Conservation (phyloP, 257 asterid genomes). For the Anisodus acutangulus region DNA sequence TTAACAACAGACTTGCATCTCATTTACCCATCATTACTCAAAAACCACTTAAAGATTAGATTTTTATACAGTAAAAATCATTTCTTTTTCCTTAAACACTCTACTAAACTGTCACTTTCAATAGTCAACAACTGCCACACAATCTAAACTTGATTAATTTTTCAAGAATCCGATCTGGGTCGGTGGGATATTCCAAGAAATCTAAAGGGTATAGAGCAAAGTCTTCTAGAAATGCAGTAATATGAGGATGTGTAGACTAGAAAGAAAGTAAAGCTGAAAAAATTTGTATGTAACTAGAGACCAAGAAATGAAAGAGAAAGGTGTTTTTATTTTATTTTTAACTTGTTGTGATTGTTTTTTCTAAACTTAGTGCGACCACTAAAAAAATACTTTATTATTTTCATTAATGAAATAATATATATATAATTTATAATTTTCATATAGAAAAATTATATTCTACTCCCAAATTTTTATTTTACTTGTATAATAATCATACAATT, state of each 20-base stretch:
- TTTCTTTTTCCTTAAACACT: slow-evolving; percentile 9
- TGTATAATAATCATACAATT: no score
- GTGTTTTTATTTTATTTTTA: not conserved
- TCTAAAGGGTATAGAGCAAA: not conserved
- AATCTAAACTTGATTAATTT: slow-evolving; percentile 26
- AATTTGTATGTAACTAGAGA: slow-evolving; percentile 16
- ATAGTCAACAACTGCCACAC: not conserved
- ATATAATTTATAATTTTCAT: no score
- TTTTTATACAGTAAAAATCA: slow-evolving; percentile 20
- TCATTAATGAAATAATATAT: no score
- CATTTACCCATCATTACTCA: not conserved
- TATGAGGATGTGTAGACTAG: not conserved
- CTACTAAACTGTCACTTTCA: not conserved
- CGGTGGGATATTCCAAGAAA: slow-evolving; percentile 30
- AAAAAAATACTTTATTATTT: no score
- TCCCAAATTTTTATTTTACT: no score
- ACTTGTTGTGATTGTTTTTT: not conserved
- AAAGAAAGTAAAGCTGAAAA: slow-evolving; percentile 11
- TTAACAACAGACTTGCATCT: slow-evolving; percentile 53
- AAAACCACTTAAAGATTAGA: slow-evolving; percentile 31
- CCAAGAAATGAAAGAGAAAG: not conserved
- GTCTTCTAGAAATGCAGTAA: slow-evolving; percentile 31
- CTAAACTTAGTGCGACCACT: not conserved
- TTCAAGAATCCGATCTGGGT: slow-evolving; percentile 47
- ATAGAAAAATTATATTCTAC: no score